Evolutionary conservation across 257 asterid species (phyloP), one percentile per base, ranked within the genome.

Genomic region (Solanum medicagineum): DNA sequence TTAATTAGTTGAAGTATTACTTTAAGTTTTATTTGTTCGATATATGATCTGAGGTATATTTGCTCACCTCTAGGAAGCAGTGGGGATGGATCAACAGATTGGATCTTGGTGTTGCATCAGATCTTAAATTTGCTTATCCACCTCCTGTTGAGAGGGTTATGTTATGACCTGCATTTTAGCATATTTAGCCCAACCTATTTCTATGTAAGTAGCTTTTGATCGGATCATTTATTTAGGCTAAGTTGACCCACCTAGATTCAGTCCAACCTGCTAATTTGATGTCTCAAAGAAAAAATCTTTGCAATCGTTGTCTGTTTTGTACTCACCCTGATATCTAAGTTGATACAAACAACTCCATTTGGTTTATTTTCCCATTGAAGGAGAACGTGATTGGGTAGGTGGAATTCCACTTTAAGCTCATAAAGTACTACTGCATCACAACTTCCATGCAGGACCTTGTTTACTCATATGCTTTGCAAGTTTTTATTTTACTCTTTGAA

Each of bases 1-100:
- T 62, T 66, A 44, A 29, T 44, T n/a, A 49, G 24, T 81, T 51
- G 40, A 59, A 22, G 17, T 81, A 45, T 81, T 82, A 44, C 45
- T 29, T 16, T 29, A 6, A 84, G 56, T 60, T 70, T 87, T 71
- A 29, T 70, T 63, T 8, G 40, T 85, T 40, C 36, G 54, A 73
- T 84, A 49, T 75, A 60, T 29, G 32, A 29, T 86, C 85, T 83
- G 29, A 84, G 51, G 36, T 84, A 49, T 81, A 82, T 54, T n/a
- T 56, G 10, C 29, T 70, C 79, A 16, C 54, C 54, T 70, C 54
- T 87, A 96, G 98, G 99, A 94, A 83, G 98, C 99, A 14, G 99
- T 71, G 99, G 98, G 53, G 98, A 96, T 90, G 98, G 99, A 65
- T 95, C 98, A 9, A 98, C 99, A 81, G 98, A 96, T 49, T 96